Evolutionary conservation across 2,329 filamentous ascomycete species (phyloP).

Genomic region (Aspergillus texensis): DNA sequence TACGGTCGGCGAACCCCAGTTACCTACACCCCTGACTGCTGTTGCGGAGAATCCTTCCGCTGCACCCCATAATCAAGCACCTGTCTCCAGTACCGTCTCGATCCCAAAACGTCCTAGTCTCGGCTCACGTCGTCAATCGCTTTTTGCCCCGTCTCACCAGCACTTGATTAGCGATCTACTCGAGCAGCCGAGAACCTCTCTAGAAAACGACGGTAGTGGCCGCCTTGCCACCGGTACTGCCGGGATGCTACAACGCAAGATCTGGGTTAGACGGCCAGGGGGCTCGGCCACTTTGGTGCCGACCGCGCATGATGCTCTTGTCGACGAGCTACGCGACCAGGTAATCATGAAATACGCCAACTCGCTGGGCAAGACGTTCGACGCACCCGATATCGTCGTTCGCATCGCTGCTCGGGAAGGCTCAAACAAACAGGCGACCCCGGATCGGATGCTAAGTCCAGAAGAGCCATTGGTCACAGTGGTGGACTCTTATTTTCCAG

Average conservation of each 20-base stretch:
- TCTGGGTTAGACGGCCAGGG: slow-evolving; percentile 89
- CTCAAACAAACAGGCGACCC: slow-evolving; percentile 45
- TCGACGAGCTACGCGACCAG: slow-evolving; percentile 91
- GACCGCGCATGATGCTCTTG: slow-evolving; percentile 83
- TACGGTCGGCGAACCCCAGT: slow-evolving; percentile 23
- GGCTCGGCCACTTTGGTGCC: slow-evolving; percentile 85
- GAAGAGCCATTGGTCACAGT: slow-evolving; percentile 81
- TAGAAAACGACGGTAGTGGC: slow-evolving; percentile 26
- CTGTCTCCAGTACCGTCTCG: slow-evolving; percentile 15
- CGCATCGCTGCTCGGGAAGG: slow-evolving; percentile 72
- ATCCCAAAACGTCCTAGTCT: slow-evolving; percentile 37
- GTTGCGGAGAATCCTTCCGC: slow-evolving; percentile 29
- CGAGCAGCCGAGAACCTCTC: slow-evolving; percentile 26
- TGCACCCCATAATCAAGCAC: slow-evolving; percentile 16
- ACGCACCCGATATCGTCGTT: slow-evolving; percentile 84
- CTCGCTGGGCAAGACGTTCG: slow-evolving; percentile 83
- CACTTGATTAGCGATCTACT: slow-evolving; percentile 40
- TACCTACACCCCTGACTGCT: slow-evolving; percentile 30
- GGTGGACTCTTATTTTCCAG: slow-evolving; percentile 80
- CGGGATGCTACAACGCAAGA: slow-evolving; percentile 63
- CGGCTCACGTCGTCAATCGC: slow-evolving; percentile 41
- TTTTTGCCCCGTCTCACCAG: slow-evolving; percentile 43
- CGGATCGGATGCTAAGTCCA: slow-evolving; percentile 74
- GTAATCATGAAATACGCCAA: slow-evolving; percentile 94
- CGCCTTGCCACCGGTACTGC: slow-evolving; percentile 22